Base-by-base conservation (phyloP, 805 yeast species). In the Candida xyloterini region DNA sequence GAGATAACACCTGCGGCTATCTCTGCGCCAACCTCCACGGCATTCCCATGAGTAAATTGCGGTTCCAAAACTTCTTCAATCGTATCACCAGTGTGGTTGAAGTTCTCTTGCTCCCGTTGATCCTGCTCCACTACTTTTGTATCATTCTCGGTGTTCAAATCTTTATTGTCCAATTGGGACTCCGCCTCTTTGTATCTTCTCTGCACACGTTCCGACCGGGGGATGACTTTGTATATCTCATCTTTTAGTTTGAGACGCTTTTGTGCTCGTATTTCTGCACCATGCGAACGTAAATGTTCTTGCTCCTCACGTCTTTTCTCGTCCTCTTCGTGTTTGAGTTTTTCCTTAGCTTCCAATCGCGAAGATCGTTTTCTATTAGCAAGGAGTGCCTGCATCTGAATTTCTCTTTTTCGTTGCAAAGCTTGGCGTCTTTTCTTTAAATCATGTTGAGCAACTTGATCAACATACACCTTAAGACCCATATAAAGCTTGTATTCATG, bases 331-430 rank as follows among this genome's bases (percentile, higher is more conserved):
- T 56, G 65, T 40, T 58, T 67, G 35, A 64, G 71, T 44, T 62
- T 64, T 46, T 76, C 79, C 52, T 76, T 79, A 14, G 83, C 84
- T 49, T 81, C 85, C 30, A 85, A 60, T 60, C 93, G 71, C 1
- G 88, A 77, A 0, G 91, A 84, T 48, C 87, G 70, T 52, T 85
- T 84, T 52, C 93, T 71, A 41, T 84, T 76, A 4, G 79, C 79
- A 53, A 85, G 61, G 39, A 85, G 58, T 15, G 73, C 74, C 33
- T 75, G 76, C 71, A 84, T 69, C 47, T 83, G 80, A 32, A 75
- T 71, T 40, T 81, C 86, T 55, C 77, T 80, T 49, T 71, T 75
- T 50, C 84, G 66, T 46, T 75, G 76, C 21, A 73, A 56, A 13
- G 78, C 65, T 43, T 70, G 71, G 50, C 70, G 74, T 47, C 86